These are phyloP conservation scores for Neoboletus subvelutipes DNA, from an alignment of 768 basidiomycete genomes.

Conservation along the genomic window DNA sequence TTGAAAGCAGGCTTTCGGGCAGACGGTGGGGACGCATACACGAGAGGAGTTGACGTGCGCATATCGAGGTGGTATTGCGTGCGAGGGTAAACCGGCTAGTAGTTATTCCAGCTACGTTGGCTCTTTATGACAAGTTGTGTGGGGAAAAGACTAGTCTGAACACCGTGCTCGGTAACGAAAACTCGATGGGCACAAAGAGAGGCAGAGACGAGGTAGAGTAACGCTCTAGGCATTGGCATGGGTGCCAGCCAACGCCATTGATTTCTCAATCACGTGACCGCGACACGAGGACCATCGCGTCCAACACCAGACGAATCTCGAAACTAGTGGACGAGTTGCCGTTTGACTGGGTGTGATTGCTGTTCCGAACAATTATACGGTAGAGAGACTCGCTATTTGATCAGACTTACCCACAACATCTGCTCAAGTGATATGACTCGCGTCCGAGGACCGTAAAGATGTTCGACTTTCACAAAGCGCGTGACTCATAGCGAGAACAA, in stretches of 20 bases:
- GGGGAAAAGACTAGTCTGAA: background rate
- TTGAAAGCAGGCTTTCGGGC: slow-evolving; percentile 23
- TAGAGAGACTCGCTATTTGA: too few species aligned
- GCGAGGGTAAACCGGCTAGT: background rate
- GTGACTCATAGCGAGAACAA: background rate
- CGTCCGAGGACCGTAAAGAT: background rate
- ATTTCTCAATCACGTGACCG: slow-evolving; percentile 30
- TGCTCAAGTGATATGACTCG: background rate
- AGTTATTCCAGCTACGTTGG: background rate
- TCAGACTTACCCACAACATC: too few species aligned
- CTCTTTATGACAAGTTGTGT: background rate
- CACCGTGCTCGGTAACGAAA: background rate
- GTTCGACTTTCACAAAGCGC: background rate
- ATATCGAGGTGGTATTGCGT: slow-evolving; percentile 18
- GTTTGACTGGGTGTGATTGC: too few species aligned
- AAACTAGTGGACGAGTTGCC: too few species aligned
- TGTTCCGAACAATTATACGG: too few species aligned
- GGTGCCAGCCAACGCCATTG: slow-evolving; percentile 5
- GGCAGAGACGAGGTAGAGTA: background rate
- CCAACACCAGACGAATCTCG: background rate
- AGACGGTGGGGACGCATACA: slow-evolving; percentile 7
- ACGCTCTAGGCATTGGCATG: background rate
- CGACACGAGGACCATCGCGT: slow-evolving; percentile 20
- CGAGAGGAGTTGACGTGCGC: slow-evolving; percentile 16
- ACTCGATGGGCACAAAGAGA: background rate